Base-by-base conservation (phyloP, 1,284 basidiomycete species). In the Leccinum variabile region DNA sequence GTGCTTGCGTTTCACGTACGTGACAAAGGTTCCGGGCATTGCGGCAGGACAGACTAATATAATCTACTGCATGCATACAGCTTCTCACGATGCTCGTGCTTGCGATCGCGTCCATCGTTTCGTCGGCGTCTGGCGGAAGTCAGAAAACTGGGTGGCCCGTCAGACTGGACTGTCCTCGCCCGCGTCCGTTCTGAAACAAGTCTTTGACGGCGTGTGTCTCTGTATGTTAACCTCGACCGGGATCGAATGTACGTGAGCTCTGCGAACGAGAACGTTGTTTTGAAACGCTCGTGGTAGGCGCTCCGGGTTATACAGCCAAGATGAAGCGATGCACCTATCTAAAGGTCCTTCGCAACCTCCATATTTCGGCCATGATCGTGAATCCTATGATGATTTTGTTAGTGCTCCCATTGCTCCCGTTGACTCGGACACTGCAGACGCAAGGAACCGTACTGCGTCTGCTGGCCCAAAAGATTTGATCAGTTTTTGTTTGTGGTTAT, bases 171-270 rank as follows among this genome's bases (percentile, higher is more conserved):
- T 70, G 16, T 68, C 67, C 28, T 76, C 76, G 10, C 65, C 69
- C 0, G 60, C 68, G 1, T 70, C 69, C 3, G 72, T 84, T 13
- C 71, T 76, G 3, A 78, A 72, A 14, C 79, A 87, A 55, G 73
- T 86, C 5, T 91, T 86, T 69, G 77, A 85, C 62, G 89, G 89
- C 0, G 78, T 87, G 30, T 90, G 88, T 66, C 75, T 91, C 6
- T 83, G 85, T 0, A 86, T 90, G 77, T 77, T 91, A 2, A 88
- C 87, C 0, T 78, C 90, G 35, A 90, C 89, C 2, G 88, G 89
- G 9, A 82, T 86, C 66, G 86, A 88, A 79, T 87, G 86, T 87
- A 67, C 32, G 78, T 72, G 53, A 6, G 16, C 22, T 22, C 16
- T n/a, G 33, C 10, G 3, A 33, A 16, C 3, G 9, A 62, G 33